A percentile compares a stretch with the other conserved stretches of the same genome.
Evolutionary conservation across 2,329 filamentous ascomycete genomes (phyloP).

Genomic region (Colletotrichum sp.): DNA sequence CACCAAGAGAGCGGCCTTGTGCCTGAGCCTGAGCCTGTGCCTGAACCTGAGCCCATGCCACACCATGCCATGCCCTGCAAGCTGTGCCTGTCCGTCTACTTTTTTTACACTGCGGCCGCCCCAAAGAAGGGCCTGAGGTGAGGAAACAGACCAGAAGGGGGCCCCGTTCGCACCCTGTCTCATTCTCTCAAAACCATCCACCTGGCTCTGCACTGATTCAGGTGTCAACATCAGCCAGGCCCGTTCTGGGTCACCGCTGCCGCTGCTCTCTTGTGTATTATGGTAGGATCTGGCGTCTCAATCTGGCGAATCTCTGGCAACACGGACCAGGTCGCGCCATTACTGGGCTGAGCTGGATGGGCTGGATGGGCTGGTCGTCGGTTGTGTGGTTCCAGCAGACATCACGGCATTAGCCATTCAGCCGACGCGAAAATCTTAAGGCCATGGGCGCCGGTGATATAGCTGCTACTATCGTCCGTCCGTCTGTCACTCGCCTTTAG

Average conservation of each 20-base stretch:
- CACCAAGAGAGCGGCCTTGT: not conserved
- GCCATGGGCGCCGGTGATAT: slow-evolving; percentile 39
- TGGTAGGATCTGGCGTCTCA: slow-evolving; percentile 13
- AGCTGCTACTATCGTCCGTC: slow-evolving; percentile 30
- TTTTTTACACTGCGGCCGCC: not conserved
- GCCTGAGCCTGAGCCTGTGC: not conserved
- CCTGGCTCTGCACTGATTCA: slow-evolving; percentile 14
- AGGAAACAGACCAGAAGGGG: not conserved
- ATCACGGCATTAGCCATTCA: slow-evolving; percentile 55
- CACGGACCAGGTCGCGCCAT: slow-evolving; percentile 32
- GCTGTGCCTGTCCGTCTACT: not conserved
- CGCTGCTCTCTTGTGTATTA: not conserved
- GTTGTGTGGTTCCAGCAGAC: slow-evolving; percentile 30
- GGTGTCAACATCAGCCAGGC: slow-evolving; percentile 9
- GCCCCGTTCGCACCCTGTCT: slow-evolving; percentile 13
- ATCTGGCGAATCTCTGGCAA: slow-evolving; percentile 22
- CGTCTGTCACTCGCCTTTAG: slow-evolving; percentile 36
- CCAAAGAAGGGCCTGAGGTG: not conserved
- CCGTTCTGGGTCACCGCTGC: not conserved
- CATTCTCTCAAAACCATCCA: slow-evolving; percentile 6
- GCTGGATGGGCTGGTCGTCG: slow-evolving; percentile 32
- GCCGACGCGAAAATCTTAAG: slow-evolving; percentile 45
- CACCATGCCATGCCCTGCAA: not conserved
- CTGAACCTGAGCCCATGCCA: slow-evolving; percentile 3
- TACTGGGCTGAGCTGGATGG: slow-evolving; percentile 9